Conservation (phyloP, 2,329 filamentous ascomycete species). For the Alternaria sp. region DNA sequence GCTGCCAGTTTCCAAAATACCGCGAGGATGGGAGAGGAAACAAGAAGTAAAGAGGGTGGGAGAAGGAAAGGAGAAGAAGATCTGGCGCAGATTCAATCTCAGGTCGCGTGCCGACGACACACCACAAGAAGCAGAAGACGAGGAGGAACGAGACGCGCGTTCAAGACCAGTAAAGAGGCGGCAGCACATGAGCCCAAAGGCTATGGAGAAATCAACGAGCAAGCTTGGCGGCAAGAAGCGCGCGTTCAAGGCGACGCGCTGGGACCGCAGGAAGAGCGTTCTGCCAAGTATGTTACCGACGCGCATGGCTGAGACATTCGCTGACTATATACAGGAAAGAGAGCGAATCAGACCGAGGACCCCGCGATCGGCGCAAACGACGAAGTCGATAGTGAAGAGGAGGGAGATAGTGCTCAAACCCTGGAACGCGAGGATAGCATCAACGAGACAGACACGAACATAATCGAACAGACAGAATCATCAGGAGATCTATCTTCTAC, state of each 20-base stretch:
- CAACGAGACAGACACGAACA: conserved; percentile 8
- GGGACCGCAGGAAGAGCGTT: conserved; percentile 45
- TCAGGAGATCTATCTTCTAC: not conserved
- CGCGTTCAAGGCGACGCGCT: conserved; percentile 46
- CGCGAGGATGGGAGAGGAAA: conserved; percentile 58
- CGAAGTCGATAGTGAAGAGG: conserved; percentile 11
- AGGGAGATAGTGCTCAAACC: conserved; percentile 15
- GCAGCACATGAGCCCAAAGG: conserved; percentile 44
- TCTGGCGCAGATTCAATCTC: conserved; percentile 54
- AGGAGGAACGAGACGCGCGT: conserved; percentile 41
- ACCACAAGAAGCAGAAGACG: conserved; percentile 20
- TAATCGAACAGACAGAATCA: not conserved
- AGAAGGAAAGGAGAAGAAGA: conserved; percentile 51
- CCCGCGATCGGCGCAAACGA: conserved; percentile 7
- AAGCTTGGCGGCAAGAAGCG: conserved; percentile 31
- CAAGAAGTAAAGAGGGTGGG: conserved; percentile 49
- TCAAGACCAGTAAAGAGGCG: conserved; percentile 55
- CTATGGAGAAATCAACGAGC: conserved; percentile 35
- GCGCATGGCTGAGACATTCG: not conserved
- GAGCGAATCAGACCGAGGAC: conserved; percentile 4
- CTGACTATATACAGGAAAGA: conserved; percentile 39
- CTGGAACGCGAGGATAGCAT: conserved; percentile 21
- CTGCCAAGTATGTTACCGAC: conserved; percentile 35
- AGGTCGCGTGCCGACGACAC: conserved; percentile 33
- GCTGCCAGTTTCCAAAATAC: conserved; percentile 51